Conservation (phyloP, 768 basidiomycete species). For the Psilocybe cyanescens region DNA sequence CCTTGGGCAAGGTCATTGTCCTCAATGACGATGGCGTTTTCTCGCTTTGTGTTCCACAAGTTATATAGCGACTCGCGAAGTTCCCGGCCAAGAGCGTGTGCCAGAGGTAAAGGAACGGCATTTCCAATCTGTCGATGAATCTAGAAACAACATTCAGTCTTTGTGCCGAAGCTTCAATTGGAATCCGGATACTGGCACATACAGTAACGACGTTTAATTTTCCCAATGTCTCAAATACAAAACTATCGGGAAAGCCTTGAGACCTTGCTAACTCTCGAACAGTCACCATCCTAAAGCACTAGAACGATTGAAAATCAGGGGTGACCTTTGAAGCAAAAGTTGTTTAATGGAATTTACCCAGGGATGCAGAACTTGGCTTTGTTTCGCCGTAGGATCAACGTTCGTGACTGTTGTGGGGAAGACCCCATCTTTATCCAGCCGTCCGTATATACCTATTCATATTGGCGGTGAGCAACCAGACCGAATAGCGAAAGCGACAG, state of each 20-base stretch:
- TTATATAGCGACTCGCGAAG: slow-evolving; percentile 55
- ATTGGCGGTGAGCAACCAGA: neutral
- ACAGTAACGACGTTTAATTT: slow-evolving; percentile 61
- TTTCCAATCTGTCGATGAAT: slow-evolving; percentile 86
- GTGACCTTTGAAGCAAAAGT: slow-evolving; percentile 18
- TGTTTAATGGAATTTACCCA: slow-evolving; percentile 37
- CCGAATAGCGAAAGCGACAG: neutral
- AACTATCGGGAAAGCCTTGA: slow-evolving; percentile 82
- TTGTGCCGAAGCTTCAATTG: neutral
- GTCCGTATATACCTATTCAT: slow-evolving; percentile 51
- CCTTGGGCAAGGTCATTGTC: slow-evolving; percentile 12
- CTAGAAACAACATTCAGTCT: slow-evolving; percentile 34
- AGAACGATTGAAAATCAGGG: neutral
- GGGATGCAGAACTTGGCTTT: slow-evolving; percentile 70
- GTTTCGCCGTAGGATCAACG: slow-evolving; percentile 79
- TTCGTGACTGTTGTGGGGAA: slow-evolving; percentile 83
- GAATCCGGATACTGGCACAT: slow-evolving; percentile 24
- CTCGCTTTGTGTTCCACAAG: slow-evolving; percentile 47
- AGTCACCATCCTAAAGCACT: slow-evolving; percentile 75
- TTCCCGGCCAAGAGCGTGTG: slow-evolving; percentile 66
- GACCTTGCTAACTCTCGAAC: slow-evolving; percentile 80
- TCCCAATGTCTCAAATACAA: slow-evolving; percentile 58
- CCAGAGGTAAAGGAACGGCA: slow-evolving; percentile 73
- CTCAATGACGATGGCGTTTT: slow-evolving; percentile 40
- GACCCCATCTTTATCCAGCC: slow-evolving; percentile 55